phyloP scores from a whole-genome alignment of 345 rosid species.

The Gossypium longicalyx region DNA sequence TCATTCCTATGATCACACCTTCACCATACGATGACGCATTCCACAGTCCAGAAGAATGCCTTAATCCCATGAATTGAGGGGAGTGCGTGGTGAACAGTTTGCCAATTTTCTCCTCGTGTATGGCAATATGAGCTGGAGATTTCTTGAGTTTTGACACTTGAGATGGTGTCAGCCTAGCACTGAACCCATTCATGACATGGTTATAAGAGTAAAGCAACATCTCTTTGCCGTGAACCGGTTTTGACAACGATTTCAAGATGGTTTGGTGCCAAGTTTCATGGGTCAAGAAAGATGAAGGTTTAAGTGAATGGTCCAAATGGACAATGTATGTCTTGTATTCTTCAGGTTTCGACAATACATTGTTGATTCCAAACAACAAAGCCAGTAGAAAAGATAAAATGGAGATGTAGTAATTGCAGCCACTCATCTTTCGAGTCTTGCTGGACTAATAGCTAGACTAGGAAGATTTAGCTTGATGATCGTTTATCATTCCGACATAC shows the following conservation, averaged over 20 bases:
- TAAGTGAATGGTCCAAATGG: conserved; percentile 7
- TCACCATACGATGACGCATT: conserved; percentile 13
- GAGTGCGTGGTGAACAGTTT: conserved; percentile 16
- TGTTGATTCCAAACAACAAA: neutral
- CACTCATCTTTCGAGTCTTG: conserved; percentile 2
- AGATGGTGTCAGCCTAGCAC: conserved; percentile 16
- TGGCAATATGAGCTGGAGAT: conserved; percentile 15
- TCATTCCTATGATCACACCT: conserved; percentile 12
- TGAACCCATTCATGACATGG: conserved; percentile 20
- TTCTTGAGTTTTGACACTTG: conserved; percentile 8
- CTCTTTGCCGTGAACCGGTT: neutral
- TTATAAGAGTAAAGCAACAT: conserved; percentile 10
- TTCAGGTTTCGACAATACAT: neutral
- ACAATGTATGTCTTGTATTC: conserved; percentile 12
- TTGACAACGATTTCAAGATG: conserved; percentile 9
- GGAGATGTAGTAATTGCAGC: neutral
- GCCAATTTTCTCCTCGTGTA: conserved; percentile 11
- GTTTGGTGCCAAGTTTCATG: conserved; percentile 14
- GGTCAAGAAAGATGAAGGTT: conserved; percentile 8
- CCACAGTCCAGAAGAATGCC: conserved; percentile 6
- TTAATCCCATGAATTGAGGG: conserved; percentile 6
- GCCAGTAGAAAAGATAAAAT: neutral
- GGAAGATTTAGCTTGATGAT: neutral
- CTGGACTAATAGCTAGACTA: neutral
- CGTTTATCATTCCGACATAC: neutral